Percentiles rank a stretch among this genome's conserved stretches.
phyloP scores from a whole-genome alignment of 2,329 filamentous ascomycete species.

The Aspergillus glaucus region DNA sequence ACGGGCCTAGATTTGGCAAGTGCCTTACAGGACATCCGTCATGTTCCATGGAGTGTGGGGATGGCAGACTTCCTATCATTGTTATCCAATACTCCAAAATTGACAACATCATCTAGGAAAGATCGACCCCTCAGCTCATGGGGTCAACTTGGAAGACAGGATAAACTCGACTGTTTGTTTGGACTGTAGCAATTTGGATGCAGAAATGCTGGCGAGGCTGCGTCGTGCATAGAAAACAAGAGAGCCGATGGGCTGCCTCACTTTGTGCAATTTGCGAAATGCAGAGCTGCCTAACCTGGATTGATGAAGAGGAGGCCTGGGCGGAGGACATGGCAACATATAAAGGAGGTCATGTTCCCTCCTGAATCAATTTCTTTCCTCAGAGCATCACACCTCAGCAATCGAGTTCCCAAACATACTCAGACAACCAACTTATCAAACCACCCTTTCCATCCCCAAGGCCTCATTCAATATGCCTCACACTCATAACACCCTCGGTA shows the following conservation, averaged over 20 bases:
- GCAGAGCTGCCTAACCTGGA: background rate
- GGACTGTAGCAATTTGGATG: background rate
- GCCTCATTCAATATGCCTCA: background rate
- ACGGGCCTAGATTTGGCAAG: background rate
- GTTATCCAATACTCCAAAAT: background rate
- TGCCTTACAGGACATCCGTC: background rate
- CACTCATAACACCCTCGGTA: slow-evolving; percentile 1
- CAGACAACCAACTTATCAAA: background rate
- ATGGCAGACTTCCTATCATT: background rate
- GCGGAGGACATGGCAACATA: background rate
- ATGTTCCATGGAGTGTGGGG: background rate
- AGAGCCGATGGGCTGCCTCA: background rate
- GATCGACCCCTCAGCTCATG: background rate
- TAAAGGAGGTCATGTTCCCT: background rate
- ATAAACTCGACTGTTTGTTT: background rate
- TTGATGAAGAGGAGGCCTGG: background rate
- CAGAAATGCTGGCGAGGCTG: background rate
- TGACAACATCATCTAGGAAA: background rate
- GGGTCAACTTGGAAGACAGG: background rate
- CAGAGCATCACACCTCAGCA: background rate
- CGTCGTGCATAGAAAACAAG: background rate
- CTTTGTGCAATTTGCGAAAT: background rate
- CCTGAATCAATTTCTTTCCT: background rate
- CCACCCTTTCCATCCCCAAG: background rate
- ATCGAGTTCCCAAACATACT: background rate